Conservation (phyloP, 106 monocot genomes). For the Phalaenopsis equestris region DNA sequence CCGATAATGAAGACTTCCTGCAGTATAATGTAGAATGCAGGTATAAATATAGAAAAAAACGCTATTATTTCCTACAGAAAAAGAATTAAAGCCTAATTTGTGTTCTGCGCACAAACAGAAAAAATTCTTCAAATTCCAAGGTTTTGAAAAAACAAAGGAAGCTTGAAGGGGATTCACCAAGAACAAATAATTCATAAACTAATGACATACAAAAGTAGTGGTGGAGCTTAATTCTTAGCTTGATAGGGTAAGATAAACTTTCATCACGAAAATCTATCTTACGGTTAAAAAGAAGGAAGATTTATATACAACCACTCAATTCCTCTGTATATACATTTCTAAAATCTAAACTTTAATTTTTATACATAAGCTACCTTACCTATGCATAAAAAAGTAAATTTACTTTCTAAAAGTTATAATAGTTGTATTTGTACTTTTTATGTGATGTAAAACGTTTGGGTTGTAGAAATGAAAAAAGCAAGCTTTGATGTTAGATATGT, state of each 20-base stretch:
- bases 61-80: not conserved
- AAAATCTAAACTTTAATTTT: too few relatives aligned
- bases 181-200: not conserved
- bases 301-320: too few relatives aligned
- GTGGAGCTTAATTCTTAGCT: not conserved
- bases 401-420: too few relatives aligned
- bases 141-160: not conserved
- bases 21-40: constrained; percentile 4
- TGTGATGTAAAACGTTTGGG: too few relatives aligned
- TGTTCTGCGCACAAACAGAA: not conserved
- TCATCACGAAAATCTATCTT: not conserved
- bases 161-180: not conserved
- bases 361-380: too few relatives aligned
- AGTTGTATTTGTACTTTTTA: too few relatives aligned
- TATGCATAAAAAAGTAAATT: too few relatives aligned
- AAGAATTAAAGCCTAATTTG: not conserved
- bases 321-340: too few relatives aligned
- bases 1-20: constrained; percentile 75
- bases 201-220: not conserved
- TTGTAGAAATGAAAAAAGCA: too few relatives aligned
- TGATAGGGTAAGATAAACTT: not conserved
- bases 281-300: not conserved
- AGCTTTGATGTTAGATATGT: too few relatives aligned
- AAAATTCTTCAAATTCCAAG: not conserved
- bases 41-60: not conserved